Conservation (phyloP, 2,329 filamentous ascomycete genomes). For the Stagonosporopsis chrysanthemi region DNA sequence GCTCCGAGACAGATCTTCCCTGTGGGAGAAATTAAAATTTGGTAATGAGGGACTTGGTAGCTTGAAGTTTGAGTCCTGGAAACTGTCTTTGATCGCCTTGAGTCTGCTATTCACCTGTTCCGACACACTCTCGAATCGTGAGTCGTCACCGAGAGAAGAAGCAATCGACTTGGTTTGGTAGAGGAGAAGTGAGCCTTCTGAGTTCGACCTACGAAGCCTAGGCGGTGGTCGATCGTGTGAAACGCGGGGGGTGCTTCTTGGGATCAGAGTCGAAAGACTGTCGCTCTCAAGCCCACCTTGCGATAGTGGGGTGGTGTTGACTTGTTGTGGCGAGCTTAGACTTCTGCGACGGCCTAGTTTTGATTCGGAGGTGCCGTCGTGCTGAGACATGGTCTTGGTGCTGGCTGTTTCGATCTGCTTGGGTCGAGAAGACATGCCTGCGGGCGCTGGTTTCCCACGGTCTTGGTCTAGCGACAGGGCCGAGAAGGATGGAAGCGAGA, state of each 20-base stretch:
- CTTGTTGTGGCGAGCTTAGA: conserved; percentile 20
- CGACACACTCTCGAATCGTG: conserved; percentile 78
- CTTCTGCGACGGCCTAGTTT: conserved; percentile 17
- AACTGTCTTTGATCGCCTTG: conserved; percentile 89
- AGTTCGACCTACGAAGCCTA: conserved; percentile 67
- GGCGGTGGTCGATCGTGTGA: conserved; percentile 29
- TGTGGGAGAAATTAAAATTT: conserved; percentile 54
- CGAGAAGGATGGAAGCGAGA: conserved; percentile 47
- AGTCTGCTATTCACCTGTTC: conserved; percentile 88
- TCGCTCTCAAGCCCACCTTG: conserved; percentile 30
- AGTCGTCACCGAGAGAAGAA: conserved; percentile 85
- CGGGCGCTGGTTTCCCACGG: conserved; percentile 18
- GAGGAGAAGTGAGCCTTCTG: conserved; percentile 78
- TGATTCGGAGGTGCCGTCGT: conserved; percentile 32
- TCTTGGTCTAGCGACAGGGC: conserved; percentile 36
- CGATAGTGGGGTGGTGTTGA: conserved; percentile 24
- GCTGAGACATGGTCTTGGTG: conserved; percentile 26
- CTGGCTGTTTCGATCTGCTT: conserved; percentile 29
- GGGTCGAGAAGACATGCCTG: conserved; percentile 18
- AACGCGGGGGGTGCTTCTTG: conserved; percentile 12
- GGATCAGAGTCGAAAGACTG: conserved; percentile 27
- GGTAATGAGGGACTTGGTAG: conserved; percentile 62
- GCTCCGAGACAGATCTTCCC: conserved; percentile 38
- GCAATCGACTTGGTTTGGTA: conserved; percentile 77
- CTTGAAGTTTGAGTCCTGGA: conserved; percentile 82